Conservation (phyloP, 805 yeast species). For the Kuraishia ogatae region DNA sequence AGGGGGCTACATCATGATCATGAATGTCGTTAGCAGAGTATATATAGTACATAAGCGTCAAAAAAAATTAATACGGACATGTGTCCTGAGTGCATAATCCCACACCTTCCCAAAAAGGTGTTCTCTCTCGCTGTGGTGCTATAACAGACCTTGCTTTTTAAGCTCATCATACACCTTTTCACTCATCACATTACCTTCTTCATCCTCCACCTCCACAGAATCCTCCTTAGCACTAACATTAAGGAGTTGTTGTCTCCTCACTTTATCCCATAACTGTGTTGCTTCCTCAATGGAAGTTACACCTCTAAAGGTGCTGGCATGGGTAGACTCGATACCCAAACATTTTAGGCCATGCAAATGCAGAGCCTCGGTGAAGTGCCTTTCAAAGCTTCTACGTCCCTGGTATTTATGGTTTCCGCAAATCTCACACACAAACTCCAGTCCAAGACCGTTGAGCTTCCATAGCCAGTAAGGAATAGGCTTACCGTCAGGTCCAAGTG, state of each 20-base stretch:
- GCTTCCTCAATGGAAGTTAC: slow-evolving; percentile 67
- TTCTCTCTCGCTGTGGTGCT: slow-evolving; percentile 5
- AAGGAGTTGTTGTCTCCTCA: slow-evolving; percentile 28
- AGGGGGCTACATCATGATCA: not conserved
- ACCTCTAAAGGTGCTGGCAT: slow-evolving; percentile 43
- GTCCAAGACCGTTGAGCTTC: slow-evolving; percentile 79
- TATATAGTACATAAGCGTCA: not conserved
- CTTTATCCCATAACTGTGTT: slow-evolving; percentile 38
- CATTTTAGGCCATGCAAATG: slow-evolving; percentile 70
- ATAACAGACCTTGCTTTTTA: slow-evolving; percentile 79
- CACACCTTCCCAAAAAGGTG: too few relatives aligned
- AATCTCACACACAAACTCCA: slow-evolving; percentile 69
- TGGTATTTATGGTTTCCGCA: slow-evolving; percentile 70
- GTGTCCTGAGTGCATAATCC: too few relatives aligned
- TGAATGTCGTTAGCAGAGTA: not conserved
- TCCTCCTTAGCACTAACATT: slow-evolving; percentile 36
- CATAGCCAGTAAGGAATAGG: slow-evolving; percentile 94
- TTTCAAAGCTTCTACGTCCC: slow-evolving; percentile 65
- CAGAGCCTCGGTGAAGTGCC: slow-evolving; percentile 64
- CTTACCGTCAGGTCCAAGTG: slow-evolving; percentile 80
- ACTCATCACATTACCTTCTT: slow-evolving; percentile 87
- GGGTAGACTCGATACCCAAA: slow-evolving; percentile 57
- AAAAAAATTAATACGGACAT: not conserved
- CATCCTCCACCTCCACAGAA: slow-evolving; percentile 81
- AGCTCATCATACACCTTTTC: slow-evolving; percentile 76